Evolutionary conservation across 1,284 basidiomycete species (phyloP).

Genomic region (Trichosporon sp.): DNA sequence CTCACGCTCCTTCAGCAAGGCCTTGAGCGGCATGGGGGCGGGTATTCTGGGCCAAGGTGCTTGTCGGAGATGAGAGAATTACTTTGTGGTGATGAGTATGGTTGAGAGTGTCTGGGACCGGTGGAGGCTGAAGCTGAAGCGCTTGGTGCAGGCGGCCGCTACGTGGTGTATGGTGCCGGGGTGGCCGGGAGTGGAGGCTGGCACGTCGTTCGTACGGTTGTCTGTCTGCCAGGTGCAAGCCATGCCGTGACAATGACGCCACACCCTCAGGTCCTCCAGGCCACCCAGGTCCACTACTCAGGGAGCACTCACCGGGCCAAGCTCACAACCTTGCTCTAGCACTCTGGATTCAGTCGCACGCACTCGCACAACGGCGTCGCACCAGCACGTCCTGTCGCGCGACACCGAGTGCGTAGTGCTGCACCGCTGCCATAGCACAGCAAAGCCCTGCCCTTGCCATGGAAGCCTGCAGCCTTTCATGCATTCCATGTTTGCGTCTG

Average conservation of each 20-base stretch:
- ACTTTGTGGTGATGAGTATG: constrained; percentile 14
- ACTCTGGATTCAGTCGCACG: neutral
- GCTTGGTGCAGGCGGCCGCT: neutral
- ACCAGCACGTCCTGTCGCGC: neutral
- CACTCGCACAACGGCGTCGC: neutral
- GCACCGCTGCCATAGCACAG: neutral
- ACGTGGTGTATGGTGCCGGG: constrained; percentile 14
- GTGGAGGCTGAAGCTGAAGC: constrained; percentile 5
- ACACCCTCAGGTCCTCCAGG: neutral
- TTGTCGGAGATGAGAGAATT: neutral
- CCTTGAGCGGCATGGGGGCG: constrained; percentile 49
- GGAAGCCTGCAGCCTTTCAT: neutral
- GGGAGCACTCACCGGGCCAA: neutral
- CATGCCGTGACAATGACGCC: constrained; percentile 17
- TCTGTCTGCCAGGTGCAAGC: neutral
- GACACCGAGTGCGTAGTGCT: neutral
- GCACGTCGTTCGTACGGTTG: neutral
- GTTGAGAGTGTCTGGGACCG: neutral
- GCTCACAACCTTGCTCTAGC: neutral
- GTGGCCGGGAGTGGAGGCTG: neutral
- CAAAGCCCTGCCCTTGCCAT: neutral
- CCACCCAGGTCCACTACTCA: neutral
- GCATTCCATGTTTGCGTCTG: too few relatives aligned
- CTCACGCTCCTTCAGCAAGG: constrained; percentile 54
- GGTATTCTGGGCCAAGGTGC: neutral